phyloP scores from a whole-genome alignment of 1,139 yeast genomes.

The Geotrichum aggregatum region DNA sequence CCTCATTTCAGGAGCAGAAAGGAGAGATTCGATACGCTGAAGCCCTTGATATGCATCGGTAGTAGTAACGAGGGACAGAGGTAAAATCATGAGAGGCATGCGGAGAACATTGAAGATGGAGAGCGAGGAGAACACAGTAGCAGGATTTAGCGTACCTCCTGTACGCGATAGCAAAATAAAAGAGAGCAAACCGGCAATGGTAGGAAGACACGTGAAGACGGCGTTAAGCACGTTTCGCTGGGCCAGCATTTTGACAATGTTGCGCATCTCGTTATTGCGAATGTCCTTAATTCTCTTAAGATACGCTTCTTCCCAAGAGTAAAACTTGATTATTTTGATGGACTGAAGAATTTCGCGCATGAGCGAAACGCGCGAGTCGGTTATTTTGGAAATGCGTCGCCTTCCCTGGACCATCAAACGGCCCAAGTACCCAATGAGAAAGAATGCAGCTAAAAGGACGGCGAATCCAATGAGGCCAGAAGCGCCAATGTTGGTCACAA shows the following conservation, averaged over 20 bases:
- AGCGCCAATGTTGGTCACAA: constrained; percentile 68
- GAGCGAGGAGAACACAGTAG: constrained; percentile 73
- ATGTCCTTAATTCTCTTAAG: constrained; percentile 45
- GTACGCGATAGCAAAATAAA: constrained; percentile 70
- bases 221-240: constrained; percentile 54
- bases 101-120: constrained; percentile 67
- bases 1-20: constrained; percentile 44
- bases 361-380: constrained; percentile 57
- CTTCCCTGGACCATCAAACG: constrained; percentile 45
- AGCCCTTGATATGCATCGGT: constrained; percentile 68
- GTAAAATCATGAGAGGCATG: constrained; percentile 68
- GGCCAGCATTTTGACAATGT: constrained; percentile 35
- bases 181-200: constrained; percentile 65
- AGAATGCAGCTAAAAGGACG: constrained; percentile 38
- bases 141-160: constrained; percentile 53
- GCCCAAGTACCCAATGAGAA: constrained; percentile 36
- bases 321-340: constrained; percentile 64
- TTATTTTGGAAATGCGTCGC: constrained; percentile 44
- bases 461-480: constrained; percentile 65
- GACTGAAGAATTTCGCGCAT: constrained; percentile 63
- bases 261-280: constrained; percentile 45
- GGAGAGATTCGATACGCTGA: constrained; percentile 53
- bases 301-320: constrained; percentile 71
- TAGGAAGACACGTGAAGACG: constrained; percentile 59
- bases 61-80: constrained; percentile 57